Base-by-base conservation (phyloP, 129 eudicot species). In the Pseudognaphalium luteoalbum region DNA sequence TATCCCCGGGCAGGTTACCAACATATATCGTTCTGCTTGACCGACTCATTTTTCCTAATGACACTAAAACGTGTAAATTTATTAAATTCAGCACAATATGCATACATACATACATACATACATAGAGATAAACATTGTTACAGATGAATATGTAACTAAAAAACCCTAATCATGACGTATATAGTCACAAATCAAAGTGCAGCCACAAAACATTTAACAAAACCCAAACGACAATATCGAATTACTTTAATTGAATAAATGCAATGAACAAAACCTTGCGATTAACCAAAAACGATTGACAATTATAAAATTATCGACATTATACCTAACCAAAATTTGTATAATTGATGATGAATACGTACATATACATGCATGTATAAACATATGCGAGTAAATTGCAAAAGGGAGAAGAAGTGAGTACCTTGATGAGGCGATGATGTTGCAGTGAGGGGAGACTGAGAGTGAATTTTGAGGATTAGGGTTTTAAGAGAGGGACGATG, bases 1-100 rank as follows among this genome's bases (percentile, higher is more conserved):
- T 82, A 79, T 92, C 98, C 63, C 96, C 90, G 0, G 97, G 98
- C 41, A 92, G 96, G 72, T 92, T 92, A 11, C 98, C 98, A 70
- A 92, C 98, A 70, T 92, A 89, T 29, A 89, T 80, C 7, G 96
- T 88, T 75, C 93, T 81, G 82, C 90, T 88, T 10, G 93, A 86
- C 20, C 97, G 91, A 52, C 97, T 88, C 96, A 90, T 90, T 78
- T 32, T 83, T 70, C 74, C 90, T 81, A 50, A 17, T 54, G 33
- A 59, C 62, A 76, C 47, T 9, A 73, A 52, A 72, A 72, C 42
- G 51, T 42, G 51, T 42, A 11, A 10, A 42, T 42, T 42, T 1
- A 0, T 42, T 9, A 9, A 42, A 42, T 42, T 2, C 51, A 42
- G 15, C 51, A 42, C 15, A 11, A 42, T 42, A 42, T 9, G 10